These are phyloP conservation scores for Dysphania ambrosioides DNA, from an alignment of 148 eudicot genomes.

Conservation along the genomic window DNA sequence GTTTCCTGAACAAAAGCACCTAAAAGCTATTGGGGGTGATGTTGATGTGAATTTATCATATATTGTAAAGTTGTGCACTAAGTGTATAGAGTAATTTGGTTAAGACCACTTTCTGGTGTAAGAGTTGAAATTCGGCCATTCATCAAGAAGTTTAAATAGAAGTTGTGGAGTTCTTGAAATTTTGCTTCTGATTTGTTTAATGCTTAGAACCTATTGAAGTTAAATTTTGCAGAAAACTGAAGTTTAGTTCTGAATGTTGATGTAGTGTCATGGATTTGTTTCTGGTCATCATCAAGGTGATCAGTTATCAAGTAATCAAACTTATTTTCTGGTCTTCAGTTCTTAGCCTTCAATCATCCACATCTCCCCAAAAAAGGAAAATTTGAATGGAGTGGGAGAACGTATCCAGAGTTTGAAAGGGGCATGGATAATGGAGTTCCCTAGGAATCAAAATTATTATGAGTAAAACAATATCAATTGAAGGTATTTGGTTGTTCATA, in stretches of 20 bases:
- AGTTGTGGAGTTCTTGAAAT: background rate
- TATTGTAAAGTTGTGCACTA: background rate
- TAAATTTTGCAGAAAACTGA: background rate
- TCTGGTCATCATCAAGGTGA: background rate
- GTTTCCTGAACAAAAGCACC: background rate
- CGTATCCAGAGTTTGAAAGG: too few species aligned
- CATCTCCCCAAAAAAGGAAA: too few species aligned
- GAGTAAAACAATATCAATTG: background rate
- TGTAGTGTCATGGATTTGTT: too few species aligned
- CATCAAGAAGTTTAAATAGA: too few species aligned
- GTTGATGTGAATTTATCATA: background rate
- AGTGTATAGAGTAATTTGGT: background rate
- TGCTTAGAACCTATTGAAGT: background rate
- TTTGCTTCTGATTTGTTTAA: background rate
- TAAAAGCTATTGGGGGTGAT: background rate
- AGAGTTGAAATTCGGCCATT: too few species aligned
- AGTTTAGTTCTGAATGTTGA: background rate
- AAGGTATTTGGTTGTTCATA: background rate
- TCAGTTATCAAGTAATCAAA: too few species aligned
- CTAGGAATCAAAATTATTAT: background rate
- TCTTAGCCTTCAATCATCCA: background rate
- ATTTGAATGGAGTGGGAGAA: too few species aligned
- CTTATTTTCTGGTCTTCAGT: too few species aligned
- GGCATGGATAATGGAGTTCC: background rate
- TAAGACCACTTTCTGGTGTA: too few species aligned